phyloP scores from a whole-genome alignment of 441 rosid species.

The Pelargonium citronellum region DNA sequence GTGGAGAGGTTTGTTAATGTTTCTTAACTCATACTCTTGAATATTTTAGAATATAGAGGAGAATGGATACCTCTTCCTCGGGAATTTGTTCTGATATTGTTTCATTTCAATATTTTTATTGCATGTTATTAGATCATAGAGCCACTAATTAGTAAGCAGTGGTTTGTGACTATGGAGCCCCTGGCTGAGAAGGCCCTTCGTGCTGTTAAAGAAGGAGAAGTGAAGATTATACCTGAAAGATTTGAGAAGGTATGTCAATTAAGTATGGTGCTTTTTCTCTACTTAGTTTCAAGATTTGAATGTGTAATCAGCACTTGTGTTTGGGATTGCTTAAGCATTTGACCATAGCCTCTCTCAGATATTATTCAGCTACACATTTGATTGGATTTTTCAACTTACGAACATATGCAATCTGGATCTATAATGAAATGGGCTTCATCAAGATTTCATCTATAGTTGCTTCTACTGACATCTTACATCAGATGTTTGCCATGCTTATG shows the following conservation, averaged over 20 bases:
- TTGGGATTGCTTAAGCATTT: background rate
- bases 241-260: conserved; percentile 70
- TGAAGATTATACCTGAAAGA: conserved; percentile 84
- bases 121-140: conserved; percentile 65
- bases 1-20: conserved; percentile 71
- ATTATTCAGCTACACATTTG: conserved; percentile 2
- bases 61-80: conserved; percentile 13
- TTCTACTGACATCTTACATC: background rate
- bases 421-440: conserved; percentile 5
- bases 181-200: conserved; percentile 91
- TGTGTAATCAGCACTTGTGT: conserved; percentile 6
- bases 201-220: conserved; percentile 71
- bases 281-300: conserved; percentile 1
- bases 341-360: background rate
- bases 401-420: background rate
- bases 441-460: background rate
- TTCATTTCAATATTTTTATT: conserved; percentile 17
- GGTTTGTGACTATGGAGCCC: conserved; percentile 95
- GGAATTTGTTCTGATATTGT: conserved; percentile 16
- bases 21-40: conserved; percentile 18
- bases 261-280: background rate
- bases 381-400: background rate
- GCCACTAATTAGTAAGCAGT: conserved; percentile 90
- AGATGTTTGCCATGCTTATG: conserved; percentile 6
- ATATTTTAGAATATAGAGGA: conserved; percentile 8